Base-by-base conservation (phyloP, 305 asterid species). In the Ajuga reptans region DNA sequence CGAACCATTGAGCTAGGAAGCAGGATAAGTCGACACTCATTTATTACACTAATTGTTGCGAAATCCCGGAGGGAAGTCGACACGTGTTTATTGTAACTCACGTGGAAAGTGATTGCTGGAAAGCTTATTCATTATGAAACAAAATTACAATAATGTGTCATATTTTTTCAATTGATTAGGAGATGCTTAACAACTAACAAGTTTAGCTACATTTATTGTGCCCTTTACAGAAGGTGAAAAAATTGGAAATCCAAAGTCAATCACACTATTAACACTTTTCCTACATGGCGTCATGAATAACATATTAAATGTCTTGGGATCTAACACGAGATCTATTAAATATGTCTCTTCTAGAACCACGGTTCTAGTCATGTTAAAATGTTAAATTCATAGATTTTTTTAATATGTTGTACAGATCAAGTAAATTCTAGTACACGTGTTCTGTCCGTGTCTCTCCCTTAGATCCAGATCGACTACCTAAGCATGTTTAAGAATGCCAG, bases 341-440 rank as follows among this genome's bases (percentile, higher is more conserved):
- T 56, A 54, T 17, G 27, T 56, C 57, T 64, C 69, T 59, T 51
- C 24, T 41, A 74, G 45, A 41, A 9, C 41, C 45, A 21, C 9
- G 11, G 56, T 31, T n/a, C 29, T 68, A 66, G 41, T 17, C 56
- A 59, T 66, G 56, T 27, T 54, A 34, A 69, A 34, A 54, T 64
- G 42, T 11, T 29, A 47, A 46, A 16, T 62, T 2, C 27, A 33
- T 42, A 15, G 2, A 9, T 42, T 34, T 46, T 24, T 52, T 43
- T 10, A 21, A 3, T 51, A 18, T 2, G 4, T 54, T 36, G 54
- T 18, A 33, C 33, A 39, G 24, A 57, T 24, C 27, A 21, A 21
- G 27, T 18, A 34, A 64, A 55, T 55, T 54, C 42, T 41, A 16
- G 33, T 21, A 54, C 1, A 18, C 29, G 27, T 68, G 41, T 9